These are phyloP conservation scores for Yamadazyma trypodendri DNA, from an alignment of 1,139 yeast genomes.

Conservation along the genomic window DNA sequence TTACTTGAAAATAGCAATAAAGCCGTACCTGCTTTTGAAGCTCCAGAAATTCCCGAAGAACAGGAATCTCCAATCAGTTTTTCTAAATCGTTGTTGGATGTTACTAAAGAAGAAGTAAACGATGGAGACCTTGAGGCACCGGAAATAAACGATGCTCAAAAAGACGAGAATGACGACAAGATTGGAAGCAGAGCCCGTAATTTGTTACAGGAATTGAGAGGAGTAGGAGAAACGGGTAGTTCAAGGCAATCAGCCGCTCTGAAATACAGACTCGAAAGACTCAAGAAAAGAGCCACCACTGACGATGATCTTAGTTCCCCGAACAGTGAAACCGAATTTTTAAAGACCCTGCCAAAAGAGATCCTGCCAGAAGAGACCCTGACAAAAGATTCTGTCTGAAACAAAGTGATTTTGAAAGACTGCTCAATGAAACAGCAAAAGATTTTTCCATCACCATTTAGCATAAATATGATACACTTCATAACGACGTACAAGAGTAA, in stretches of 20 bases:
- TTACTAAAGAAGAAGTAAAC: slow-evolving; percentile 6
- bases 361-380: not conserved
- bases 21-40: not conserved
- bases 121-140: not conserved
- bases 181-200: slow-evolving; percentile 61
- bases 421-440: not conserved
- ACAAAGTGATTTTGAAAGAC: no score
- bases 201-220: slow-evolving; percentile 56
- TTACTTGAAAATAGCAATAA: slow-evolving; percentile 40
- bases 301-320: slow-evolving; percentile 3
- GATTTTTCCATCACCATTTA: not conserved
- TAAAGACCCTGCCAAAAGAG: not conserved
- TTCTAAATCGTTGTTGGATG: slow-evolving; percentile 6
- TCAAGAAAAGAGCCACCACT: slow-evolving; percentile 10
- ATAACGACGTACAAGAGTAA: slow-evolving; percentile 12
- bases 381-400: not conserved
- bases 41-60: slow-evolving; percentile 6
- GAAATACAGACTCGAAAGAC: slow-evolving; percentile 37
- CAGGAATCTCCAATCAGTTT: slow-evolving; percentile 13
- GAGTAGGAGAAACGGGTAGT: slow-evolving; percentile 23
- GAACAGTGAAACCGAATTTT: not conserved
- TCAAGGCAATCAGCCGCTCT: slow-evolving; percentile 32
- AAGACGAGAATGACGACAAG: slow-evolving; percentile 6
- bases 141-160: not conserved
- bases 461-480: slow-evolving; percentile 12